Base-by-base conservation (phyloP, 495 filamentous ascomycete species). In the Sordaria brevicollis region DNA sequence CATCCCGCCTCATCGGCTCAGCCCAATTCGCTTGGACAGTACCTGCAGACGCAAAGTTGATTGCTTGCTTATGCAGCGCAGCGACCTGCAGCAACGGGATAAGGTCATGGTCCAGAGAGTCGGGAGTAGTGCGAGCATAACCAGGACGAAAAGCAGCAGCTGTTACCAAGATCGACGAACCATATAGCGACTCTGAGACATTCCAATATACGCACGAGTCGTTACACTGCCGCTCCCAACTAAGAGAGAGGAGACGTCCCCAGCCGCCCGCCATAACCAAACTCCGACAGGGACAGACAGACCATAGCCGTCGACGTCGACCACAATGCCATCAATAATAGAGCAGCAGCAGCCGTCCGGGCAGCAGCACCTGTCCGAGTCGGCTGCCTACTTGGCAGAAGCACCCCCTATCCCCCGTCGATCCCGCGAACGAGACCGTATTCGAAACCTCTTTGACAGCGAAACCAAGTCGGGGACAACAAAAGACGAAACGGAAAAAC, bases 361-460 rank as follows among this genome's bases (percentile, higher is more conserved):
- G 29, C n/a, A n/a, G n/a, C 74, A 73, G 71, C 67, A 49, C 75
- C 78, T 76, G 77, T 76, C 6, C 71, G 67, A 65, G 29, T 34
- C 38, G 31, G 69, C 49, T 70, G 72, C 33, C 72, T 70, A 15
- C 67, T 68, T 70, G 65, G 54, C 77, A 49, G 67, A 67, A 66
- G 66, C 71, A 33, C 77, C 76, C 65, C 74, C 77, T 37, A 76
- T 75, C 39, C 77, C 77, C 37, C 77, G 77, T 17, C 75, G 69
- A 68, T 71, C 74, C 70, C 77, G 77, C 65, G 77, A 79, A 41
- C 69, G 74, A 68, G 77, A 77, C 34, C 77, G 71, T 29, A 62
- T 37, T 43, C 74, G 74, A 65, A 35, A 71, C 34, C 65, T 65
- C 43, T 2, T 11, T 13, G 49, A 17, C 7, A 36, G 11, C 13